Evolutionary conservation across 257 asterid genomes (phyloP).

Genomic region (Ilex asprella): DNA sequence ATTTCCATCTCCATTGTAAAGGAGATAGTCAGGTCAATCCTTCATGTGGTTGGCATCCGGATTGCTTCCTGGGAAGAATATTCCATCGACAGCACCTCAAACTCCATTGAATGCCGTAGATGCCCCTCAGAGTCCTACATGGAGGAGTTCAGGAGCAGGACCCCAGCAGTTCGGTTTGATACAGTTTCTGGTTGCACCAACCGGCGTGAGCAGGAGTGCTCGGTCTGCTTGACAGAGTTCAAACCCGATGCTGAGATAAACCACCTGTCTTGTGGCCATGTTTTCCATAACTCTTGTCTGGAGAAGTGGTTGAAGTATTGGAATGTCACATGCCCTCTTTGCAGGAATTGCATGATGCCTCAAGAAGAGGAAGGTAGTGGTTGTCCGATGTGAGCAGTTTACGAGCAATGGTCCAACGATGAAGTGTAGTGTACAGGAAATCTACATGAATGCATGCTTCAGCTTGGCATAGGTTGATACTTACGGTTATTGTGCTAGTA

Average conservation of each 20-base stretch:
- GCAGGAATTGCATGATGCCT: conserved; percentile 70
- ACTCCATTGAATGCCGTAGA: conserved; percentile 35
- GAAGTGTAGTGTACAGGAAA: too few relatives aligned
- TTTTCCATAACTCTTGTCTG: conserved; percentile 68
- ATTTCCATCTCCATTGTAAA: conserved; percentile 16
- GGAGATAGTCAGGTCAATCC: conserved; percentile 18
- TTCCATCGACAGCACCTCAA: conserved; percentile 1
- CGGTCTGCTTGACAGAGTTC: conserved; percentile 68
- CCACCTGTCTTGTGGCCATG: conserved; percentile 71
- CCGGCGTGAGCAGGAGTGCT: conserved; percentile 46
- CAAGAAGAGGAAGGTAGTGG: conserved; percentile 45
- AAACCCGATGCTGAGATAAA: conserved; percentile 61
- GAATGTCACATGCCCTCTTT: conserved; percentile 88
- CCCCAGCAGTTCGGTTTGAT: conserved; percentile 54
- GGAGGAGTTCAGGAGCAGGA: conserved; percentile 66
- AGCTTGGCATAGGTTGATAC: neutral
- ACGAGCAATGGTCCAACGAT: too few relatives aligned
- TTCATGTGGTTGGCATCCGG: conserved; percentile 16
- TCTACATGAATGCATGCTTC: conserved; percentile 5
- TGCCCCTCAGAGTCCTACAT: conserved; percentile 58
- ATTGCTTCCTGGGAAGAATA: conserved; percentile 13
- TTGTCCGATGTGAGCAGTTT: too few relatives aligned
- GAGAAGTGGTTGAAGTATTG: conserved; percentile 83
- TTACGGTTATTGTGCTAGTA: neutral
- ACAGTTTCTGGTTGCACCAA: conserved; percentile 27